Conservation (phyloP, 345 rosid genomes). For the Eucalyptus paniculata region DNA sequence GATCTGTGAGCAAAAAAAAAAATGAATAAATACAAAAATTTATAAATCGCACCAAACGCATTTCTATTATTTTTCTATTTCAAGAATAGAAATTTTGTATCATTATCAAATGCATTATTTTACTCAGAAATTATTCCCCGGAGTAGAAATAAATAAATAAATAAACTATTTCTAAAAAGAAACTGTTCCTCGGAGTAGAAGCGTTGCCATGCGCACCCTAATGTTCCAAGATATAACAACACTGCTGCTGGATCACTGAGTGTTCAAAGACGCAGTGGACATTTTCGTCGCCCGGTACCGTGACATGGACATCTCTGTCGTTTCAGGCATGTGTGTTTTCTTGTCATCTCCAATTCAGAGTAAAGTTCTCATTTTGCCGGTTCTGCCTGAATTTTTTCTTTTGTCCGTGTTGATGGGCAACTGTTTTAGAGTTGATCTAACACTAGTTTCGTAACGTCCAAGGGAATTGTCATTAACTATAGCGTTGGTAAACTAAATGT, state of each 20-base stretch:
- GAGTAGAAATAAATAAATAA: no score
- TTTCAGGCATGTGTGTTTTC: conserved; percentile 48
- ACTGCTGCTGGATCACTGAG: conserved; percentile 68
- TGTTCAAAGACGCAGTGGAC: conserved; percentile 72
- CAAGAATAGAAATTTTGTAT: no score
- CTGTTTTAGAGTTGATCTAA: background rate
- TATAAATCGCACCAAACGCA: no score
- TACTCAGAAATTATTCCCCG: no score
- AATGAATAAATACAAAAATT: no score
- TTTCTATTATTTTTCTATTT: no score
- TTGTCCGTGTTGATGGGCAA: background rate
- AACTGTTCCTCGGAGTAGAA: no score
- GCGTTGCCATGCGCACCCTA: background rate
- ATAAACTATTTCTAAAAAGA: no score
- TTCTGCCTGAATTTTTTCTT: background rate
- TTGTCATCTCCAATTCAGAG: background rate
- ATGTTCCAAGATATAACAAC: conserved; percentile 96
- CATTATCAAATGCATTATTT: no score
- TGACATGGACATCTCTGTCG: conserved; percentile 75
- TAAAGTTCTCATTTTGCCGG: background rate
- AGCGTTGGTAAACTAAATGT: background rate
- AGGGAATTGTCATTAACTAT: background rate
- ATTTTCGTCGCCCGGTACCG: conserved; percentile 83
- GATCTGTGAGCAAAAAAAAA: no score
- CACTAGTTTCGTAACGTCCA: background rate